A percentile compares a stretch with the other conserved stretches of the same genome.
Conservation (phyloP, 192 early-diverging fungal genomes). For the Glomus cerebriforme region DNA sequence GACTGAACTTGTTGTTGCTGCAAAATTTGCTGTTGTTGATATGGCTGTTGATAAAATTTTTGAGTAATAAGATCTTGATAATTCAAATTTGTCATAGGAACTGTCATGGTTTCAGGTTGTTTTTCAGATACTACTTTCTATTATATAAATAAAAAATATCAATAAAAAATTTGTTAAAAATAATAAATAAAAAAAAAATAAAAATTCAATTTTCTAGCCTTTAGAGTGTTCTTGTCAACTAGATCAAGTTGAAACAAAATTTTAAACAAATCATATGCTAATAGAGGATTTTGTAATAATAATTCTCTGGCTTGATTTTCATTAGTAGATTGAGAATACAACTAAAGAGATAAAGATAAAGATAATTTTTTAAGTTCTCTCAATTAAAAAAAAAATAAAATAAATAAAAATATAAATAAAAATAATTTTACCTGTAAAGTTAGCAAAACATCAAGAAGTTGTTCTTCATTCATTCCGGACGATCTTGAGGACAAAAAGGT, state of each 20-base stretch:
- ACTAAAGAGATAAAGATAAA: slow-evolving; percentile 36
- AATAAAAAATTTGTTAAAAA: not conserved
- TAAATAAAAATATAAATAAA: not conserved
- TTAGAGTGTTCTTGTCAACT: slow-evolving; percentile 65
- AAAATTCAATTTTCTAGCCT: slow-evolving; percentile 41
- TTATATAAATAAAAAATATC: not conserved
- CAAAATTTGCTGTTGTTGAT: slow-evolving; percentile 29
- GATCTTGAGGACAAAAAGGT: too few relatives aligned
- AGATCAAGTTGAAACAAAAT: slow-evolving; percentile 77
- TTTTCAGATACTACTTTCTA: not conserved
- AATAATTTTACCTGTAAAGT: slow-evolving; percentile 60
- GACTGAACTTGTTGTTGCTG: too few relatives aligned
- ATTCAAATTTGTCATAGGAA: slow-evolving; percentile 44
- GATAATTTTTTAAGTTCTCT: too few relatives aligned
- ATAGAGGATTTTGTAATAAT: slow-evolving; percentile 70
- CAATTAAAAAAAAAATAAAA: slow-evolving; percentile 35
- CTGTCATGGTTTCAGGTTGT: slow-evolving; percentile 20
- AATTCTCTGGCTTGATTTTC: slow-evolving; percentile 68
- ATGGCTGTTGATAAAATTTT: slow-evolving; percentile 35
- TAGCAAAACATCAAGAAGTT: slow-evolving; percentile 63
- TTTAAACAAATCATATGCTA: slow-evolving; percentile 84
- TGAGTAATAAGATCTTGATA: slow-evolving; percentile 24
- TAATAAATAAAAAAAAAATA: not conserved
- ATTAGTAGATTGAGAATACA: slow-evolving; percentile 40
- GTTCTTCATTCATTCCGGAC: slow-evolving; percentile 56